These are phyloP conservation scores for Tolypocladium capitatum DNA, from an alignment of 2,329 filamentous ascomycete genomes.

Conservation along the genomic window DNA sequence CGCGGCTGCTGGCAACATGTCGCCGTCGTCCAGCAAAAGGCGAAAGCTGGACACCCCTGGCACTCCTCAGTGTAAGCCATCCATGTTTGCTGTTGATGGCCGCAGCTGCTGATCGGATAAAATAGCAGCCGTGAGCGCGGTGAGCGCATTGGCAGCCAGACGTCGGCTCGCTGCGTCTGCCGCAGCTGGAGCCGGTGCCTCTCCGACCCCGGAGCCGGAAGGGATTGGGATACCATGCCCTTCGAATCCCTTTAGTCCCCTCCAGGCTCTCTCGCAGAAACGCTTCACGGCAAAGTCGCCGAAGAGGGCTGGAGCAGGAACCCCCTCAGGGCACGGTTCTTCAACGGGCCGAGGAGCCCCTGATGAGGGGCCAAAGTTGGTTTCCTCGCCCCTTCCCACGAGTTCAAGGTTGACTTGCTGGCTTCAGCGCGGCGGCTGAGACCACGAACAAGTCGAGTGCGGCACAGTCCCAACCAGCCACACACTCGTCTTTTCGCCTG, in stretches of 20 bases:
- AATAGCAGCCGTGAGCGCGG: slow-evolving; percentile 16
- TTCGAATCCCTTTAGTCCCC: slow-evolving; percentile 16
- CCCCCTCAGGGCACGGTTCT: neutral
- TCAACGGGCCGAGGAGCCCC: neutral
- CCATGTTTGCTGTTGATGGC: neutral
- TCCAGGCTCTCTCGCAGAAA: slow-evolving; percentile 10
- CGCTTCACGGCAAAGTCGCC: slow-evolving; percentile 5
- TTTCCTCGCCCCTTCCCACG: neutral
- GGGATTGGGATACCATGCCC: slow-evolving; percentile 8
- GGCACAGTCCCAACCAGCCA: slow-evolving; percentile 7
- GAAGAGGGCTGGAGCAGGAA: slow-evolving; percentile 6
- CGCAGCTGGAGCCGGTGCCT: slow-evolving; percentile 4
- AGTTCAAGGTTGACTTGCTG: neutral
- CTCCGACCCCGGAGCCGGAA: slow-evolving; percentile 5
- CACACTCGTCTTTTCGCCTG: slow-evolving; percentile 33
- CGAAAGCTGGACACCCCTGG: slow-evolving; percentile 19
- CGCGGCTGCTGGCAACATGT: neutral
- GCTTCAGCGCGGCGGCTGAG: neutral
- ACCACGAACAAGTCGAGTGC: neutral
- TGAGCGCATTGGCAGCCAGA: slow-evolving; percentile 24
- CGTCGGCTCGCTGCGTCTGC: slow-evolving; percentile 12
- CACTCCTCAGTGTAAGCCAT: slow-evolving; percentile 16
- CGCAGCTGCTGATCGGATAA: neutral
- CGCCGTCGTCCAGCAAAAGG: slow-evolving; percentile 18
- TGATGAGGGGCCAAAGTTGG: neutral